phyloP scores from a whole-genome alignment of 2,329 filamentous ascomycete species.

The Eutypa lata region DNA sequence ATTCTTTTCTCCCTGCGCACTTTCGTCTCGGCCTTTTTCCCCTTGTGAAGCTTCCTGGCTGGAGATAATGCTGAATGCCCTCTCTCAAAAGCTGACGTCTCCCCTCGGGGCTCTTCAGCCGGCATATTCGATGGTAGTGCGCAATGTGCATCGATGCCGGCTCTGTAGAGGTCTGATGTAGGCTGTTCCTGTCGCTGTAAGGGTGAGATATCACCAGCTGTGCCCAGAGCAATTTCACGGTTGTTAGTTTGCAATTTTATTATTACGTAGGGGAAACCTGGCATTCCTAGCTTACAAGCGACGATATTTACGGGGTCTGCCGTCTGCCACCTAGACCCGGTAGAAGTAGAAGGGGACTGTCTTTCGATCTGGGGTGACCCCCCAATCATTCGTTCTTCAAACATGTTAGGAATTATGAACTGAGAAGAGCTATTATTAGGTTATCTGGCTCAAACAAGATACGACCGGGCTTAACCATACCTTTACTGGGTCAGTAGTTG shows the following conservation, averaged over 20 bases:
- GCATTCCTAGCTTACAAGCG: no score
- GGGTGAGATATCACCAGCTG: no score
- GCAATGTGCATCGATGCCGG: conserved; percentile 25
- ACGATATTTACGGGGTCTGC: no score
- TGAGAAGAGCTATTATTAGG: background rate
- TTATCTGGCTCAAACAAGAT: background rate
- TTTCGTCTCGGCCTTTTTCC: background rate
- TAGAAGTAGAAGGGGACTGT: background rate
- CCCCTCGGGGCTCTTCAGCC: conserved; percentile 14
- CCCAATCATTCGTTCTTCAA: background rate
- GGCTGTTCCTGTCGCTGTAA: background rate
- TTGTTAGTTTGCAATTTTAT: no score
- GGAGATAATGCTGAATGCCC: background rate
- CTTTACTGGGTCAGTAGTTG: background rate
- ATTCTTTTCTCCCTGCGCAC: conserved; percentile 2
- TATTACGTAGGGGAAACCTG: no score
- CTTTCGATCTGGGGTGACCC: background rate
- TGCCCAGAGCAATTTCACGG: no score
- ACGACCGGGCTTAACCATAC: background rate
- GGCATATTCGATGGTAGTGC: conserved; percentile 7
- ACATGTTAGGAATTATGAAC: background rate
- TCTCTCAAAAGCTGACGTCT: conserved; percentile 3
- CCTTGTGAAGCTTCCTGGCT: conserved; percentile 1
- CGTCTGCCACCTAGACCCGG: no score
- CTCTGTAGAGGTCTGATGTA: conserved; percentile 15